phyloP scores from a whole-genome alignment of 2,329 filamentous ascomycete genomes.

The Beauveria medogensis region DNA sequence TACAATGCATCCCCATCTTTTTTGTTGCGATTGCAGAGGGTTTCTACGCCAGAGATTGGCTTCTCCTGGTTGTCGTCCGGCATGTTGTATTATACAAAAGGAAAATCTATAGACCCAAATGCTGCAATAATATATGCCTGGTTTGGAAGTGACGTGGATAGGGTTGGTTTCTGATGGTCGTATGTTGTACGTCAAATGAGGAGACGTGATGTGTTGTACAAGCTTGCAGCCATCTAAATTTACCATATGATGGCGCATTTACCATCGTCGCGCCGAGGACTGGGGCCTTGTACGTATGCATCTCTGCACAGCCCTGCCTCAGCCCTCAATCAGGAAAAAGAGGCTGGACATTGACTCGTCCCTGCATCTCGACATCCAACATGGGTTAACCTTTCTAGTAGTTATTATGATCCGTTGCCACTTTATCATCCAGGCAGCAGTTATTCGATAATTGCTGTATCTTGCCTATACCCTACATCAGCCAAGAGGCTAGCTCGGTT shows the following conservation, averaged over 20 bases:
- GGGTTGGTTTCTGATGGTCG: neutral
- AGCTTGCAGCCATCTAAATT: neutral
- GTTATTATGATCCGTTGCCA: neutral
- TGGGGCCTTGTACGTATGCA: neutral
- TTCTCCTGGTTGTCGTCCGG: conserved; percentile 1
- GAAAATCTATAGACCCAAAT: conserved; percentile 18
- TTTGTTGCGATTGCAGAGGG: neutral
- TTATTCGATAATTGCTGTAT: neutral
- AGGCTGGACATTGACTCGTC: neutral
- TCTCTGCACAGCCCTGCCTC: neutral
- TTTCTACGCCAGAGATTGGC: neutral
- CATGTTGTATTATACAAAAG: conserved; percentile 25
- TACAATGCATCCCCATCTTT: neutral
- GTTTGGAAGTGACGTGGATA: neutral
- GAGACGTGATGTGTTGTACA: neutral
- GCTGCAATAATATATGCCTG: conserved; percentile 18
- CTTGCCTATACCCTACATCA: neutral
- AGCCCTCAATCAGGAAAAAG: neutral
- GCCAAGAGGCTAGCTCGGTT: neutral
- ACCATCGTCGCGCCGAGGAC: neutral
- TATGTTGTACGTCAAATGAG: too few relatives aligned
- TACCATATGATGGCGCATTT: neutral
- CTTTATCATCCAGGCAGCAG: neutral
- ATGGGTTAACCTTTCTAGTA: neutral
- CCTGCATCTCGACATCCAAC: neutral